Conservation (phyloP, 176 grass and related monocot species). For the Guadua angustifolia region DNA sequence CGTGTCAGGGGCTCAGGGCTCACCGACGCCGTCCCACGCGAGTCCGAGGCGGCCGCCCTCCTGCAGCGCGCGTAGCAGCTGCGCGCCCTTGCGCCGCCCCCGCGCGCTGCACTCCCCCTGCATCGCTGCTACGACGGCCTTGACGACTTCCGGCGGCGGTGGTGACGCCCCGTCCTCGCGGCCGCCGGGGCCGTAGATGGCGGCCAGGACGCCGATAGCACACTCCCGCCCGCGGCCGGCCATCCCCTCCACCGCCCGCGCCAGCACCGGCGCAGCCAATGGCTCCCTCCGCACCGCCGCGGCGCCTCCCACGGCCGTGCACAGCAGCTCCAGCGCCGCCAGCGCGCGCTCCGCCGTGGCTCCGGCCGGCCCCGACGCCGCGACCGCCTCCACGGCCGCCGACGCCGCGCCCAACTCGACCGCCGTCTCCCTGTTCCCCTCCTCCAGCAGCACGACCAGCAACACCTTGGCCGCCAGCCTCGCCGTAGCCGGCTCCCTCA, state of each 20-base stretch:
- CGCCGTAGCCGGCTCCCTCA: conserved; percentile 60
- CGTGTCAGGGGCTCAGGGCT: conserved; percentile 44
- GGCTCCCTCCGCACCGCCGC: conserved; percentile 56
- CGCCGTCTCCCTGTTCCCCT: conserved; percentile 56
- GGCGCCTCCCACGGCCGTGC: conserved; percentile 67
- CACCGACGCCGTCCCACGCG: conserved; percentile 80
- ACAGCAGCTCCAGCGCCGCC: conserved; percentile 84
- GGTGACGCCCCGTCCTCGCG: neutral
- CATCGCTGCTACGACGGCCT: conserved; percentile 80
- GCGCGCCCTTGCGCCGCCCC: conserved; percentile 79
- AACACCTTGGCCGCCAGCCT: conserved; percentile 69
- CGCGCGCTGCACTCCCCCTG: conserved; percentile 89
- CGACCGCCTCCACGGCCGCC: conserved; percentile 70
- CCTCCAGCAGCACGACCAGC: conserved; percentile 61
- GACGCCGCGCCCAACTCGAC: conserved; percentile 67
- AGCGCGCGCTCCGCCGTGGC: conserved; percentile 84
- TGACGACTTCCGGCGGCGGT: conserved; percentile 72
- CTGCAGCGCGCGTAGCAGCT: conserved; percentile 79
- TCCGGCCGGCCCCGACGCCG: conserved; percentile 65
- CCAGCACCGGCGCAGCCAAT: conserved; percentile 50
- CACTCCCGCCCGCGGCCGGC: conserved; percentile 70
- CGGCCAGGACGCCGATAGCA: conserved; percentile 79
- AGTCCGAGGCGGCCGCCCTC: conserved; percentile 75
- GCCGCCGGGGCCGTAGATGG: conserved; percentile 57
- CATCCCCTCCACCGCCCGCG: conserved; percentile 69